Evolutionary conservation across 768 basidiomycete species (phyloP).

Genomic region (Sarcodon sp.): DNA sequence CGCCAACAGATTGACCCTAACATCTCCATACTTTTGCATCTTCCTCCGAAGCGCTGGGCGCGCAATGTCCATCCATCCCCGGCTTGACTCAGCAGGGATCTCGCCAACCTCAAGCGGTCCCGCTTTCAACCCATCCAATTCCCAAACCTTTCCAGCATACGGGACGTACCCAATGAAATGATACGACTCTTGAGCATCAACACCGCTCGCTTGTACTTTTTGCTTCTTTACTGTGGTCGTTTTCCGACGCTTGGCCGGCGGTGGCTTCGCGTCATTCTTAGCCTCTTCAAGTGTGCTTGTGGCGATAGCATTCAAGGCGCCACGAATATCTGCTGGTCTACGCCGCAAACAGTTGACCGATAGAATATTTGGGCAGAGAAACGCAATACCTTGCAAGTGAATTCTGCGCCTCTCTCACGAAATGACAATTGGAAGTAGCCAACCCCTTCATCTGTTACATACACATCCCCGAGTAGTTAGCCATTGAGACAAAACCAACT

Average conservation of each 20-base stretch:
- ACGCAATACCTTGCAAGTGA: constrained; percentile 39
- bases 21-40: constrained; percentile 44
- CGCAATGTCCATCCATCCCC: constrained; percentile 45
- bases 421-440: constrained; percentile 41
- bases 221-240: constrained; percentile 24
- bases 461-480: background rate
- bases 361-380: background rate
- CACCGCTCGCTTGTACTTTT: constrained; percentile 11
- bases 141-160: constrained; percentile 54
- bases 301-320: constrained; percentile 32
- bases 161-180: constrained; percentile 61
- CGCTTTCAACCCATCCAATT: constrained; percentile 50
- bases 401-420: constrained; percentile 45
- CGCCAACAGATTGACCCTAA: constrained; percentile 49
- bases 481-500: background rate
- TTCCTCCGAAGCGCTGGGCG: constrained; percentile 47
- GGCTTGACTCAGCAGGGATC: constrained; percentile 16
- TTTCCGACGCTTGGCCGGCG: constrained; percentile 11
- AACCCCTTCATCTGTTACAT: constrained; percentile 45
- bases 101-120: constrained; percentile 56
- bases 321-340: constrained; percentile 48
- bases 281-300: constrained; percentile 28
- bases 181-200: constrained; percentile 33
- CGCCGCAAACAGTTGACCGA: background rate
- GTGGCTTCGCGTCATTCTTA: constrained; percentile 21